Evolutionary conservation across 2,329 filamentous ascomycete genomes (phyloP).

Genomic region (Fusarium napiforme): DNA sequence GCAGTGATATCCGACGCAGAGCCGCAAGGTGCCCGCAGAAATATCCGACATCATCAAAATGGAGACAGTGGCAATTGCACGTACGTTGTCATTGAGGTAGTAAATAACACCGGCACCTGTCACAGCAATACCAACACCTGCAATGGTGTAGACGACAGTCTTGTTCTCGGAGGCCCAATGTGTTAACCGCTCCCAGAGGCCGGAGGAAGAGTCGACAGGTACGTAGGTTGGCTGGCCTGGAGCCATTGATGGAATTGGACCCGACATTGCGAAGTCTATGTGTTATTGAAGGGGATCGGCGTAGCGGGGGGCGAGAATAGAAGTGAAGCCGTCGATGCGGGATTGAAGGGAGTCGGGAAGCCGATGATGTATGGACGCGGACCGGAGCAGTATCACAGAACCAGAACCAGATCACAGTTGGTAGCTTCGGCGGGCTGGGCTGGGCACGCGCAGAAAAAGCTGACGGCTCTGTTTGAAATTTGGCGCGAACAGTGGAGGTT

Average conservation of each 20-base stretch:
- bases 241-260: constrained; percentile 61
- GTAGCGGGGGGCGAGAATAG: constrained; percentile 32
- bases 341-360: constrained; percentile 39
- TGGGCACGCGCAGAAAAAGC: constrained; percentile 50
- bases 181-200: constrained; percentile 89
- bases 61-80: constrained; percentile 27
- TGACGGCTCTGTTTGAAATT: constrained; percentile 47
- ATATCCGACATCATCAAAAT: constrained; percentile 9
- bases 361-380: constrained; percentile 50
- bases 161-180: constrained; percentile 97
- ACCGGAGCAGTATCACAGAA: constrained; percentile 30
- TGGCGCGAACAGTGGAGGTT: constrained; percentile 41
- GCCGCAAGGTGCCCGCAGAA: constrained; percentile 8
- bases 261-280: constrained; percentile 53
- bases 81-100: constrained; percentile 76
- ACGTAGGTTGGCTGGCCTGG: constrained; percentile 57
- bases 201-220: constrained; percentile 68
- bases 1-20: constrained; percentile 26
- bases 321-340: constrained; percentile 44
- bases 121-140: constrained; percentile 90
- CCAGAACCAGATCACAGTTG: constrained; percentile 17
- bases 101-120: constrained; percentile 93
- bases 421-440: constrained; percentile 46
- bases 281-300: constrained; percentile 39
- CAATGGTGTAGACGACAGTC: constrained; percentile 93